These are phyloP conservation scores for Pichia sp. DNA, from an alignment of 1,139 yeast species.

Conservation along the genomic window DNA sequence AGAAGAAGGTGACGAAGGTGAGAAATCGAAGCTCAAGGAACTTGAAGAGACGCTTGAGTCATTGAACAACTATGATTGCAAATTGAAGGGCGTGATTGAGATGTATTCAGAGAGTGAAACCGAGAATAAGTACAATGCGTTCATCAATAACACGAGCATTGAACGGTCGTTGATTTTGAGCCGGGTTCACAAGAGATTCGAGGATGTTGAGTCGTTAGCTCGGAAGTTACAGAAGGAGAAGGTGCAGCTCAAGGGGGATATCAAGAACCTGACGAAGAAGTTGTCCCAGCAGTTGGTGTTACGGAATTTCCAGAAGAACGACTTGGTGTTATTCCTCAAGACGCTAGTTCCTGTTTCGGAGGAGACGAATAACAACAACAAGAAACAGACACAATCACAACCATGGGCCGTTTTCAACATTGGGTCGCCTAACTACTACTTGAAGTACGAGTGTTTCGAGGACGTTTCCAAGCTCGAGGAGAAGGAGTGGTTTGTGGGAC, in stretches of 20 bases:
- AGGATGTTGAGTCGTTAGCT: slow-evolving; percentile 91
- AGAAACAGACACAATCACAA: slow-evolving; percentile 31
- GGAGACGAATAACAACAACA: neutral
- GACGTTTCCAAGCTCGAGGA: slow-evolving; percentile 31
- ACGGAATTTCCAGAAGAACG: slow-evolving; percentile 63
- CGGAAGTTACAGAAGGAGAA: slow-evolving; percentile 80
- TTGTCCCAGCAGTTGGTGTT: slow-evolving; percentile 58
- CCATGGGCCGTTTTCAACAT: slow-evolving; percentile 90
- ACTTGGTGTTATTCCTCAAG: slow-evolving; percentile 79
- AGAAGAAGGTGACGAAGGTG: slow-evolving; percentile 5
- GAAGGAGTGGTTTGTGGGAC: slow-evolving; percentile 74
- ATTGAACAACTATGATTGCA: slow-evolving; percentile 18
- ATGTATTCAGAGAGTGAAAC: slow-evolving; percentile 1
- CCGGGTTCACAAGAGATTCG: slow-evolving; percentile 74
- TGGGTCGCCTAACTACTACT: slow-evolving; percentile 75
- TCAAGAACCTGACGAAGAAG: slow-evolving; percentile 38
- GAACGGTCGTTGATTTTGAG: slow-evolving; percentile 56
- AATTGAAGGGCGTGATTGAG: slow-evolving; percentile 10
- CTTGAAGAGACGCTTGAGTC: slow-evolving; percentile 12
- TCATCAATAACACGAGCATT: slow-evolving; percentile 34
- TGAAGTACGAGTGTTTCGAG: slow-evolving; percentile 38
- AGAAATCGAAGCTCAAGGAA: slow-evolving; percentile 7
- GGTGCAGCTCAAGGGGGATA: slow-evolving; percentile 48
- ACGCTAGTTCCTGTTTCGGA: slow-evolving; percentile 42
- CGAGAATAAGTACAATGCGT: slow-evolving; percentile 23